These are phyloP conservation scores for Leucosporidium scottii DNA, from an alignment of 768 basidiomycete species.

Conservation along the genomic window DNA sequence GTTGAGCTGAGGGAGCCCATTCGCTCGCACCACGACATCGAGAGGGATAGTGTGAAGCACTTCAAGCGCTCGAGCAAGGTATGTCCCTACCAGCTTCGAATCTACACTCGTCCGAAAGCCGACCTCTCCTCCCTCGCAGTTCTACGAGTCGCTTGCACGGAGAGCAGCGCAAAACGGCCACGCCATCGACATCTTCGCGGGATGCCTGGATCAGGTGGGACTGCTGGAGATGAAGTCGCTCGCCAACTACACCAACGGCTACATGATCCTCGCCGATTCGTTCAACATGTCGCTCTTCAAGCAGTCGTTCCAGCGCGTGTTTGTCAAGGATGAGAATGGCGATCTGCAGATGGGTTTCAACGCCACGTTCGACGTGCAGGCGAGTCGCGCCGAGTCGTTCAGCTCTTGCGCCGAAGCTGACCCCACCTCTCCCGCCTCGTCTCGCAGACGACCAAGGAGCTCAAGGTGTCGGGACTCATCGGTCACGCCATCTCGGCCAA, in stretches of 20 bases:
- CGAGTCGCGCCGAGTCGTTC: conserved; percentile 39
- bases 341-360: conserved; percentile 96
- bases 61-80: conserved; percentile 96
- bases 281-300: conserved; percentile 98
- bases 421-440: not conserved
- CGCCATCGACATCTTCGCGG: conserved; percentile 88
- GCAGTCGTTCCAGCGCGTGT: conserved; percentile 87
- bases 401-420: not conserved
- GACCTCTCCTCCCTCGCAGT: conserved; percentile 49
- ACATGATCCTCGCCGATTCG: conserved; percentile 90
- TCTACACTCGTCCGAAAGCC: too few relatives aligned
- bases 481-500: conserved; percentile 95
- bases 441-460: conserved; percentile 86
- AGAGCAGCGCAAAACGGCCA: conserved; percentile 92
- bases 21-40: conserved; percentile 97
- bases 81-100: too few relatives aligned
- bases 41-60: conserved; percentile 91
- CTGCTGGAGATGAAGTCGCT: conserved; percentile 94
- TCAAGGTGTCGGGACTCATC: conserved; percentile 95
- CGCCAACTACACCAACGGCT: conserved; percentile 91
- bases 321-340: conserved; percentile 87
- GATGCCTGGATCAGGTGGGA: conserved; percentile 96
- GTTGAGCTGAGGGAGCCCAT: conserved; percentile 95
- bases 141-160: conserved; percentile 89
- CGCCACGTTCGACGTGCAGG: conserved; percentile 96